Evolutionary conservation across 2,329 filamentous ascomycete species (phyloP).

Genomic region (Ceratocystis smalleyi): DNA sequence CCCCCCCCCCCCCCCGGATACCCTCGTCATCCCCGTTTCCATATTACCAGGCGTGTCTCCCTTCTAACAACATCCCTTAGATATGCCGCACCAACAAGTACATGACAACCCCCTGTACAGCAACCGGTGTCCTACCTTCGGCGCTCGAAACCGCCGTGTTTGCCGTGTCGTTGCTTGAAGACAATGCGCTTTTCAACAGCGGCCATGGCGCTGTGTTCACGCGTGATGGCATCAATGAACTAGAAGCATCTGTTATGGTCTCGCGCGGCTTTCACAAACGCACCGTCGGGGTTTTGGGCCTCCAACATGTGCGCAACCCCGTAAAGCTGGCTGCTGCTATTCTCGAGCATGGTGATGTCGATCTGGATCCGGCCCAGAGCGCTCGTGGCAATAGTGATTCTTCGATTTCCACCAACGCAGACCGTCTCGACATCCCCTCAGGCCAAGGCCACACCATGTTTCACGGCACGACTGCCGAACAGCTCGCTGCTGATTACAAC

Average conservation of each 20-base stretch:
- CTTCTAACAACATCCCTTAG: constrained; percentile 21
- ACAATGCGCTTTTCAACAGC: constrained; percentile 71
- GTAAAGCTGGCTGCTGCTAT: constrained; percentile 58
- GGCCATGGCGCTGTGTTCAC: constrained; percentile 79
- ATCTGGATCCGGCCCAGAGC: constrained; percentile 31
- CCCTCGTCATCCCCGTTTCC: neutral
- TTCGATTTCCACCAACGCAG: neutral
- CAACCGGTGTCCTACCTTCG: constrained; percentile 26
- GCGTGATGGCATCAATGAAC: constrained; percentile 63
- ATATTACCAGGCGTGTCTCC: neutral
- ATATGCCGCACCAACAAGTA: constrained; percentile 31
- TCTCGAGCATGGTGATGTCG: constrained; percentile 49
- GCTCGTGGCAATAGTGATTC: constrained; percentile 16
- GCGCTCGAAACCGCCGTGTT: constrained; percentile 61
- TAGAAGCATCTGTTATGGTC: constrained; percentile 80
- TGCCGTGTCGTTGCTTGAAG: constrained; percentile 61
- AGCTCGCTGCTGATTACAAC: constrained; percentile 51
- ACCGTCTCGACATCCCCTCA: constrained; percentile 32
- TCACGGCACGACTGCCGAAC: constrained; percentile 51
- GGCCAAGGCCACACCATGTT: constrained; percentile 58
- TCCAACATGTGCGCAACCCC: constrained; percentile 63
- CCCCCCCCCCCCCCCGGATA: no score
- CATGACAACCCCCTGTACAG: constrained; percentile 27
- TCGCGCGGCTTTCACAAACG: constrained; percentile 57
- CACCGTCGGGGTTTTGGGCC: constrained; percentile 59